These are phyloP conservation scores for Cyberlindnera nakhonratchasimensis DNA, from an alignment of 805 yeast genomes.

Conservation along the genomic window DNA sequence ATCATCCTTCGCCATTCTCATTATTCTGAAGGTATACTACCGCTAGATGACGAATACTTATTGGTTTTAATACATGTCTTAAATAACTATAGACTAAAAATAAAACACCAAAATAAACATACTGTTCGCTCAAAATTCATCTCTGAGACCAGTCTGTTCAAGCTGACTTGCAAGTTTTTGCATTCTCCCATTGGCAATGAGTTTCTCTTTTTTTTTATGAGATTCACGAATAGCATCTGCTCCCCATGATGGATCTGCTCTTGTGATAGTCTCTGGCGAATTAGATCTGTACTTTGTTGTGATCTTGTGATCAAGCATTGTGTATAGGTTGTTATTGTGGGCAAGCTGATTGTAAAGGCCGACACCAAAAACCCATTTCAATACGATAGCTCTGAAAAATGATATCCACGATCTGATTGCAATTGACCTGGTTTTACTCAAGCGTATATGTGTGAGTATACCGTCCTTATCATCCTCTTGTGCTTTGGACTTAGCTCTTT, in stretches of 20 bases:
- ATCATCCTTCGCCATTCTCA: no score
- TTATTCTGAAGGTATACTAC: no score
- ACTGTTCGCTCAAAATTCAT: no score
- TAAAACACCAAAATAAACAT: background rate
- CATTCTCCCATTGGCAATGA: constrained; percentile 23
- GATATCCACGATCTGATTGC: constrained; percentile 30
- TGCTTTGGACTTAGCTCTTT: constrained; percentile 23
- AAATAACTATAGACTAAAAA: no score
- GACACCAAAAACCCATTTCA: constrained; percentile 27
- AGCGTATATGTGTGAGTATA: constrained; percentile 25
- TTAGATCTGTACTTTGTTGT: constrained; percentile 12
- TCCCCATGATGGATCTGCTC: constrained; percentile 13
- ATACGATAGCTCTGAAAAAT: constrained; percentile 26
- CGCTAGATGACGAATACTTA: no score
- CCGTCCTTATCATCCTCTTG: constrained; percentile 15
- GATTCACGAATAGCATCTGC: constrained; percentile 15
- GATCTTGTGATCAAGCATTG: constrained; percentile 23
- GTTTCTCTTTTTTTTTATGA: constrained; percentile 20
- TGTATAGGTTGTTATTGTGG: constrained; percentile 18
- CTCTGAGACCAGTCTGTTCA: constrained; percentile 24
- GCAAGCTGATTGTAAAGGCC: constrained; percentile 28
- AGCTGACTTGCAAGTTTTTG: constrained; percentile 19
- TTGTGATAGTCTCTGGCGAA: constrained; percentile 12
- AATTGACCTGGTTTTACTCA: constrained; percentile 27
- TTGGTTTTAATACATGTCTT: no score